Conservation (phyloP, 495 filamentous ascomycete genomes). For the Daldinia decipiens region DNA sequence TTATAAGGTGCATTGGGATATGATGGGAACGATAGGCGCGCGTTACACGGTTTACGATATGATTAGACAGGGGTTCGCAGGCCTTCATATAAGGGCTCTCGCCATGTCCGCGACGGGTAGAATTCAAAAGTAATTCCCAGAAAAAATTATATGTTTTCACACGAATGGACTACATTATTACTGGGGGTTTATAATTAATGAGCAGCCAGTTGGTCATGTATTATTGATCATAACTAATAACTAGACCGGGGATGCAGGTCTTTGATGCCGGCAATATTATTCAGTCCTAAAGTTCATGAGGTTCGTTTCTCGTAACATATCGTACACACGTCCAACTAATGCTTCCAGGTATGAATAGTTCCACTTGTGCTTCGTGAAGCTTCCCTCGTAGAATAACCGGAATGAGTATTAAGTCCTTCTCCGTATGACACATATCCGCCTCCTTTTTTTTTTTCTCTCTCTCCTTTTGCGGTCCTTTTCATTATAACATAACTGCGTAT, state of each 20-base stretch:
- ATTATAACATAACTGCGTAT: conserved; percentile 1
- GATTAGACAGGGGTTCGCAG: conserved; percentile 8
- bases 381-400: not conserved
- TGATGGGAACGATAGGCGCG: not conserved
- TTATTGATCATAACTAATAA: conserved; percentile 7
- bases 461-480: not conserved
- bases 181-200: not conserved
- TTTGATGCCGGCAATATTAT: not conserved
- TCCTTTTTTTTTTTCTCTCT: not conserved
- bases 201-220: not conserved
- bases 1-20: conserved; percentile 13
- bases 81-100: not conserved
- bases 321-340: conserved; percentile 13
- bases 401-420: not conserved
- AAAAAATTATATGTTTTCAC: not conserved
- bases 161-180: not conserved
- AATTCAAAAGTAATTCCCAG: conserved; percentile 5
- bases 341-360: conserved; percentile 9
- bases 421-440: not conserved
- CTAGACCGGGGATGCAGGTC: not conserved
- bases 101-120: not conserved
- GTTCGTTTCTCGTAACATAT: not conserved
- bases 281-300: not conserved
- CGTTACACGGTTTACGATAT: conserved; percentile 7
- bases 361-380: not conserved